phyloP scores from a whole-genome alignment of 768 basidiomycete species.

The Cystobasidium onofrii region DNA sequence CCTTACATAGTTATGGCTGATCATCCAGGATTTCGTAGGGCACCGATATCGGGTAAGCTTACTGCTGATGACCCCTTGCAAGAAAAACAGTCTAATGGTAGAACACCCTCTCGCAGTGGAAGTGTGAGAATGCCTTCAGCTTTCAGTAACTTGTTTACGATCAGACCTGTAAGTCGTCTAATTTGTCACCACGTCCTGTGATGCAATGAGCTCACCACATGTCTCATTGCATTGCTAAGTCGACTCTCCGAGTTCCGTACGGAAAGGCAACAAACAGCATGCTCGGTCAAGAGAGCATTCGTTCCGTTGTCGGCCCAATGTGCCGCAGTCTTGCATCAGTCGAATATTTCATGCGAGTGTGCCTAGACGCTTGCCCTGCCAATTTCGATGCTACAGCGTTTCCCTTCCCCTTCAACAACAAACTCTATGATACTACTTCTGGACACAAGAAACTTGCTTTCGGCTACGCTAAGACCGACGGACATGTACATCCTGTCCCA shows the following conservation, averaged over 20 bases:
- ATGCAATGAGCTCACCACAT: too few species aligned
- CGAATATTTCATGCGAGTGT: constrained; percentile 10
- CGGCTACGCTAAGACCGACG: not conserved
- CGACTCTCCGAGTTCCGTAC: constrained; percentile 15
- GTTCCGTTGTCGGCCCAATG: constrained; percentile 32
- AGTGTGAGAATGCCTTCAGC: constrained; percentile 27
- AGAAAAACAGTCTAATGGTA: not conserved
- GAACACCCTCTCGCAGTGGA: not conserved
- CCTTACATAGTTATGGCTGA: not conserved
- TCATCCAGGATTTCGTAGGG: not conserved
- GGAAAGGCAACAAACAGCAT: constrained; percentile 26
- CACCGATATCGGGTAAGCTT: constrained; percentile 26
- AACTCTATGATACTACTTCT: not conserved
- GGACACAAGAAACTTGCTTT: not conserved
- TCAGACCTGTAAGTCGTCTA: constrained; percentile 20
- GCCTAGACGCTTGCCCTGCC: constrained; percentile 6
- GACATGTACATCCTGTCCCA: not conserved
- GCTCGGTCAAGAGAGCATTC: constrained; percentile 29
- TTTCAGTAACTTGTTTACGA: constrained; percentile 23
- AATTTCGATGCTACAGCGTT: constrained; percentile 32
- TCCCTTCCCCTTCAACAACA: constrained; percentile 30
- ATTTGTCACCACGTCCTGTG: too few species aligned
- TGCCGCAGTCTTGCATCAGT: constrained; percentile 8
- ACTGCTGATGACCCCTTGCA: not conserved
- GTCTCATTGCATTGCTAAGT: too few species aligned